A percentile compares a stretch with the other conserved stretches of the same genome.
Evolutionary conservation across 257 asterid genomes (phyloP).

Genomic region (Sherardia arvensis): DNA sequence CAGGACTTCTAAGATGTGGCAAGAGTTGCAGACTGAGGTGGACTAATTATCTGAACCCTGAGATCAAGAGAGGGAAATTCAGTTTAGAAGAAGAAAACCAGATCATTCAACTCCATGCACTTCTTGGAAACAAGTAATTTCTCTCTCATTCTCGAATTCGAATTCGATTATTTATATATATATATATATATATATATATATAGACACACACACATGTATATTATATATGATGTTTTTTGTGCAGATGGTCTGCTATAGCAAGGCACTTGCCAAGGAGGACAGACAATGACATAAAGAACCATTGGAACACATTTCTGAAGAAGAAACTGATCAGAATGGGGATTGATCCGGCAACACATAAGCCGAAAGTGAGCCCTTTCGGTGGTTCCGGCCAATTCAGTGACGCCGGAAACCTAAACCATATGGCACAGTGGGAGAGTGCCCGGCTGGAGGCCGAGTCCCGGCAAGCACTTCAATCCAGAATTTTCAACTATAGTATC

Average conservation of each 20-base stretch:
- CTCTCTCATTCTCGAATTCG: no score
- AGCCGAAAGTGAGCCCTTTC: conserved; percentile 5
- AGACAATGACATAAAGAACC: no score
- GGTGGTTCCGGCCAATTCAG: no score
- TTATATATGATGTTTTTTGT: no score
- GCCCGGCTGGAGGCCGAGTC: conserved; percentile 30
- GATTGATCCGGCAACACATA: conserved; percentile 25
- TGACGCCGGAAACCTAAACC: no score
- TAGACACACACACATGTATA: no score
- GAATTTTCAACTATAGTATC: neutral
- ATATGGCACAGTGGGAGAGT: conserved; percentile 32
- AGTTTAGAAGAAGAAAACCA: conserved; percentile 17
- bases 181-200: no score
- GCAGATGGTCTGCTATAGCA: no score
- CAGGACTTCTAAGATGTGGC: conserved; percentile 18
- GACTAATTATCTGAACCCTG: conserved; percentile 18
- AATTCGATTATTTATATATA: no score
- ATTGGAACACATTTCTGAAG: conserved; percentile 25
- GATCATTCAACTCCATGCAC: conserved; percentile 27
- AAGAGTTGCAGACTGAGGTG: conserved; percentile 24
- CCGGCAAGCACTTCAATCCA: conserved; percentile 11
- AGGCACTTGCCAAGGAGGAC: no score
- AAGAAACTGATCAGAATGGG: conserved; percentile 24
- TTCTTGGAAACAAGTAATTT: conserved; percentile 20
- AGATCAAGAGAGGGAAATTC: conserved; percentile 20